phyloP scores from a whole-genome alignment of 352 stramenopile species.

The Phytophthora brassicae region DNA sequence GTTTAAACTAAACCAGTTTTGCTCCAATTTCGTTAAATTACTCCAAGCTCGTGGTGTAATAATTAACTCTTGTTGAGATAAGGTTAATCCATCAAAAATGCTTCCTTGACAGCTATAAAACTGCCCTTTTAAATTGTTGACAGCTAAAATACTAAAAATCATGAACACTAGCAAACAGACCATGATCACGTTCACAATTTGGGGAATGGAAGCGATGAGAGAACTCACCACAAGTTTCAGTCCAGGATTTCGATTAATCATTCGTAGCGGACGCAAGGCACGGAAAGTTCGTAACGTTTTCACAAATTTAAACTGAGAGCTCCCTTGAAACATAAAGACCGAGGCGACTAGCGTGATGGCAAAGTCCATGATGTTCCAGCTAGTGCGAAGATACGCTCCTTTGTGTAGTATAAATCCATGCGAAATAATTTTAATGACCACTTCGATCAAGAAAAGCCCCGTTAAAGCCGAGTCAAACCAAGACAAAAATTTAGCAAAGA shows the following conservation, averaged over 20 bases:
- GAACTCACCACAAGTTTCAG: constrained; percentile 77
- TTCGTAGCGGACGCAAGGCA: constrained; percentile 80
- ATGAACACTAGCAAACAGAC: constrained; percentile 80
- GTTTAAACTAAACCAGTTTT: constrained; percentile 39
- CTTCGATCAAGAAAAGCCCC: constrained; percentile 86
- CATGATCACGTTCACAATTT: constrained; percentile 86
- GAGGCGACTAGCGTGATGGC: constrained; percentile 72
- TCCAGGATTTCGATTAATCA: constrained; percentile 79
- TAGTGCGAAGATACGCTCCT: constrained; percentile 73
- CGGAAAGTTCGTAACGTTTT: constrained; percentile 76
- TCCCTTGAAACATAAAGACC: constrained; percentile 79
- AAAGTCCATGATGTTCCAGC: constrained; percentile 92
- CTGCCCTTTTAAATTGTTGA: constrained; percentile 91
- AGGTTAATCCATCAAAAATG: constrained; percentile 39
- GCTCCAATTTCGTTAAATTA: constrained; percentile 38
- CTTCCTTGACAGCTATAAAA: constrained; percentile 73
- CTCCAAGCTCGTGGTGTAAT: constrained; percentile 46
- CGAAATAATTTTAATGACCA: constrained; percentile 85
- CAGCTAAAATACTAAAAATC: constrained; percentile 89
- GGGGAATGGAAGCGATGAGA: constrained; percentile 74
- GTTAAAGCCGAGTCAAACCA: constrained; percentile 71
- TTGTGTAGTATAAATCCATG: constrained; percentile 71
- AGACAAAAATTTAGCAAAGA: constrained; percentile 54
- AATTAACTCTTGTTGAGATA: constrained; percentile 47
- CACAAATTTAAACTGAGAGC: constrained; percentile 62